Conservation (phyloP, 1,284 basidiomycete species). For the Omphalotus olearius region DNA sequence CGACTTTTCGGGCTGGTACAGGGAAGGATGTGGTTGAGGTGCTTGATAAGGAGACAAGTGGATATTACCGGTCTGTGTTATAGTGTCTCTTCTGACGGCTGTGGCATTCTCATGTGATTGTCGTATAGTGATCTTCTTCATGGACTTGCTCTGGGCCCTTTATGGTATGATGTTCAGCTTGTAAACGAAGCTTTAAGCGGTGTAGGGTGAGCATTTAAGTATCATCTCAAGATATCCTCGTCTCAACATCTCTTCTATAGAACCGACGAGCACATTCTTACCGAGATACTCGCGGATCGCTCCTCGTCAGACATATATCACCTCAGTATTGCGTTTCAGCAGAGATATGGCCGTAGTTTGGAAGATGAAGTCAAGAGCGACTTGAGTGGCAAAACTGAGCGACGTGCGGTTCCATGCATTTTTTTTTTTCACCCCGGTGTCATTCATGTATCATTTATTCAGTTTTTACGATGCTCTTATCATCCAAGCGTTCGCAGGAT, state of each 20-base stretch:
- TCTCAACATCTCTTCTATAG: too few relatives aligned
- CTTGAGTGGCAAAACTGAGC: conserved; percentile 28
- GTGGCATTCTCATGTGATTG: too few relatives aligned
- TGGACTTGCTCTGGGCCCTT: conserved; percentile 32
- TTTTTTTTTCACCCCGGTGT: not conserved
- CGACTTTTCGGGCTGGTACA: conserved; percentile 27
- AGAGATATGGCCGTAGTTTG: conserved; percentile 25
- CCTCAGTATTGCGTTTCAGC: conserved; percentile 28
- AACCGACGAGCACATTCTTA: conserved; percentile 33
- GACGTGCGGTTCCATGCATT: conserved; percentile 21
- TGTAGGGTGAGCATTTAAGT: conserved; percentile 22
- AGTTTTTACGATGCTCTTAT: conserved; percentile 35
- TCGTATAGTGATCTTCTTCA: conserved; percentile 28
- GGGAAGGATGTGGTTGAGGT: conserved; percentile 27
- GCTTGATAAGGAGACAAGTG: conserved; percentile 25
- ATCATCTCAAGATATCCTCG: too few relatives aligned
- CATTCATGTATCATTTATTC: not conserved
- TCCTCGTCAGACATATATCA: conserved; percentile 29
- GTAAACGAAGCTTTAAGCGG: conserved; percentile 28
- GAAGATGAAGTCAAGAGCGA: conserved; percentile 27
- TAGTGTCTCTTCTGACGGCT: too few relatives aligned
- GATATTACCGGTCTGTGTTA: conserved; percentile 30
- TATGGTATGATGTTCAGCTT: conserved; percentile 35
- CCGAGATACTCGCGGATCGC: conserved; percentile 34
- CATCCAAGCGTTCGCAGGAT: conserved; percentile 25